Conservation (phyloP, 2,329 filamentous ascomycete genomes). For the Paracorniculantispora psalliotae region DNA sequence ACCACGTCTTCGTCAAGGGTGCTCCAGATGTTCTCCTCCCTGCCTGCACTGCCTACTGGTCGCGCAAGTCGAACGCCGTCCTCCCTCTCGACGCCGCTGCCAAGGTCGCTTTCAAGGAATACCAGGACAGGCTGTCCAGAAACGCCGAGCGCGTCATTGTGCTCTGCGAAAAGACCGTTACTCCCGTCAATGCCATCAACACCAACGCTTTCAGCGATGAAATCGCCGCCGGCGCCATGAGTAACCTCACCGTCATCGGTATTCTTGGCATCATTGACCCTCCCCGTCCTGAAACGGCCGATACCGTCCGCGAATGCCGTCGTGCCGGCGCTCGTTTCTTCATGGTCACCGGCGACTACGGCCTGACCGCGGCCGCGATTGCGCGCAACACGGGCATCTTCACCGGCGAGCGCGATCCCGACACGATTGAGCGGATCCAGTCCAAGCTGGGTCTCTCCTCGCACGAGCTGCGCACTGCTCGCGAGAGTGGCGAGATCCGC, state of each 20-base stretch:
- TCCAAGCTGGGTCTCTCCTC: conserved; percentile 12
- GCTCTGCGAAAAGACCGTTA: conserved; percentile 34
- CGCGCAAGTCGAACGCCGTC: conserved; percentile 25
- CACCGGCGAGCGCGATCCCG: conserved; percentile 42
- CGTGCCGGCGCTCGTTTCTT: conserved; percentile 41
- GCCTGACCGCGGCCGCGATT: conserved; percentile 59
- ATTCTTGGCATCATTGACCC: conserved; percentile 48
- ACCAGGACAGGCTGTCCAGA: conserved; percentile 36
- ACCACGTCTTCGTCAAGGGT: conserved; percentile 47
- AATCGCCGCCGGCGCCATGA: conserved; percentile 33
- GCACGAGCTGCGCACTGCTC: conserved; percentile 18
- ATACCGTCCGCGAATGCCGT: conserved; percentile 37
- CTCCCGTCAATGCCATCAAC: conserved; percentile 22
- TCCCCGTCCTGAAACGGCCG: conserved; percentile 38
- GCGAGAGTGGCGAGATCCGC: conserved; percentile 18
- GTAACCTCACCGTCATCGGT: conserved; percentile 44
- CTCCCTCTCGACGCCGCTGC: conserved; percentile 31
- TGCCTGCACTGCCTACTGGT: conserved; percentile 33
- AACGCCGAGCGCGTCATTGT: conserved; percentile 41
- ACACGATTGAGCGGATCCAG: conserved; percentile 26
- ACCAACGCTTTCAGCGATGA: conserved; percentile 49
- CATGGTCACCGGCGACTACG: conserved; percentile 46
- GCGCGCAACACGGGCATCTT: conserved; percentile 62
- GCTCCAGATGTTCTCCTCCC: conserved; percentile 47
- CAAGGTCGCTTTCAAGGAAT: conserved; percentile 28